These are phyloP conservation scores for Penicillium sp. DNA, from an alignment of 2,329 filamentous ascomycete species.

Conservation along the genomic window DNA sequence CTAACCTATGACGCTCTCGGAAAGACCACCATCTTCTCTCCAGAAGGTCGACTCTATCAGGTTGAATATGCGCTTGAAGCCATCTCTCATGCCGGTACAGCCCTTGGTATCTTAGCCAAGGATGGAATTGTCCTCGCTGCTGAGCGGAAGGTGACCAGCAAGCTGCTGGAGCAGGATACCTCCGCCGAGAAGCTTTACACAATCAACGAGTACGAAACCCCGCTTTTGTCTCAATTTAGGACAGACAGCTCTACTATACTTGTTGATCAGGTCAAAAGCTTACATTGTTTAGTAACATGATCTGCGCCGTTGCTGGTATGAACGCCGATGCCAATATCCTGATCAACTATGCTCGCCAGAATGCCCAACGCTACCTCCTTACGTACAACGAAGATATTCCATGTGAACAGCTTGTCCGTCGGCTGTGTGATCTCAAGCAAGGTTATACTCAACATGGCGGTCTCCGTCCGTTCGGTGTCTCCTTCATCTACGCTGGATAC, in stretches of 20 bases:
- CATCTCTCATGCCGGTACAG: conserved; percentile 96
- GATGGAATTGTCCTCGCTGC: conserved; percentile 98
- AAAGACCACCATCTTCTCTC: conserved; percentile 99
- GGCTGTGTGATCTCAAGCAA: conserved; percentile 96
- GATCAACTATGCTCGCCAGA: conserved; percentile 98
- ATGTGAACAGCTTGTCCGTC: conserved; percentile 95
- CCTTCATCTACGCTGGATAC: conserved; percentile 99
- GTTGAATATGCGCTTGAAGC: conserved; percentile 99
- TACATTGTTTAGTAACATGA: conserved; percentile 79
- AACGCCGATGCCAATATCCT: conserved; percentile 99
- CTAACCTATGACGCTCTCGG: conserved; percentile 37
- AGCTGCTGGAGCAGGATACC: conserved; percentile 98
- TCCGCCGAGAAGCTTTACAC: conserved; percentile 99
- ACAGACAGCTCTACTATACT: background rate
- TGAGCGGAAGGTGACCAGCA: conserved; percentile 98
- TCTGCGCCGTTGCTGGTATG: conserved; percentile 98
- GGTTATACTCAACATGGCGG: conserved; percentile 99
- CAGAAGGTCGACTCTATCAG: conserved; percentile 96
- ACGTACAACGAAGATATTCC: conserved; percentile 99
- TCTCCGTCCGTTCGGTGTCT: conserved; percentile 95
- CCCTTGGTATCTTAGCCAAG: conserved; percentile 92
- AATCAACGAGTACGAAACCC: conserved; percentile 77
- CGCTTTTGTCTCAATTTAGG: background rate
- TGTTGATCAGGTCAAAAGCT: conserved; percentile 10
- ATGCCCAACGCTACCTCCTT: conserved; percentile 93